These are phyloP conservation scores for Epichloe typhina DNA, from an alignment of 2,329 filamentous ascomycete genomes.

Conservation along the genomic window DNA sequence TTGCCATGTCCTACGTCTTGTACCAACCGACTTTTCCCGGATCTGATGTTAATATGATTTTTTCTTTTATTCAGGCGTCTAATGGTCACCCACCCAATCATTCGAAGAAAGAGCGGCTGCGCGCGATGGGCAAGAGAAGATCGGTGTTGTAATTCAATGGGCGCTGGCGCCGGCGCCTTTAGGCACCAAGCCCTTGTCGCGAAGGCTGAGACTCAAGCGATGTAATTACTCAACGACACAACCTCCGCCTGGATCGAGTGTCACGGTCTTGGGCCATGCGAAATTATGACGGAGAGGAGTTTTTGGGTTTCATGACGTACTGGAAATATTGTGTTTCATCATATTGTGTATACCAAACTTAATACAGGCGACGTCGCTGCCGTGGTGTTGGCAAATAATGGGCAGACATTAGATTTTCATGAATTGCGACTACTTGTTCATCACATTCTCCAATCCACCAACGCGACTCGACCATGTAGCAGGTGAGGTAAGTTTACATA, in stretches of 20 bases:
- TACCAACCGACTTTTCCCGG: neutral
- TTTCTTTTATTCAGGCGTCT: constrained; percentile 3
- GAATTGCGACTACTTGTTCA: neutral
- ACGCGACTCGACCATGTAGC: no score
- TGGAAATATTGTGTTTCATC: constrained; percentile 9
- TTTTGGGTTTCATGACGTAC: constrained; percentile 3
- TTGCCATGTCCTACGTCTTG: neutral
- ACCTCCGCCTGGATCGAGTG: neutral
- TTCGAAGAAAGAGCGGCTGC: neutral
- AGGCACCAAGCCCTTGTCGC: neutral
- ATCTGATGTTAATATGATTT: constrained; percentile 3
- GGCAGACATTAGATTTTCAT: neutral
- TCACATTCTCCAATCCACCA: no score
- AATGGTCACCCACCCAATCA: neutral
- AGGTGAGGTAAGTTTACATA: no score
- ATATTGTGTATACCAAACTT: constrained; percentile 10
- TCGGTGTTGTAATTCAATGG: neutral
- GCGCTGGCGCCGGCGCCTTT: neutral
- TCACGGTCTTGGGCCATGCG: neutral
- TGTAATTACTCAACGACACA: neutral
- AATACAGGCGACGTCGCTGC: neutral
- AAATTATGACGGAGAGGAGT: neutral
- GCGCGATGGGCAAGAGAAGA: neutral
- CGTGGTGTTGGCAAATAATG: neutral
- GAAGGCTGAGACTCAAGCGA: neutral